Evolutionary conservation across 768 basidiomycete species (phyloP).

Genomic region (Pleurotus eryngii): DNA sequence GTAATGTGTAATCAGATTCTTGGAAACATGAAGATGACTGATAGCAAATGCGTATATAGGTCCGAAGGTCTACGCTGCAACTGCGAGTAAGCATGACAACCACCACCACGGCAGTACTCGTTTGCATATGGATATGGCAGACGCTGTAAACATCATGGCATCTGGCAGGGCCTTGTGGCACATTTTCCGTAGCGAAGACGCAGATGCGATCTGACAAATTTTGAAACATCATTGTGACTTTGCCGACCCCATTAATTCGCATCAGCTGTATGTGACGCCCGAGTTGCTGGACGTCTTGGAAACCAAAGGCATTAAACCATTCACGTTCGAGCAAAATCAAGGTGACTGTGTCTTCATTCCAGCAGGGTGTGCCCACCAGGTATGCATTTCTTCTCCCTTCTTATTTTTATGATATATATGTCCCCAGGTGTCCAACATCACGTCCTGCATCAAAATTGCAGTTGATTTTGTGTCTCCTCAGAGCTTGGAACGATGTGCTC

Average conservation of each 20-base stretch:
- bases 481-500: not conserved
- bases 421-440: conserved; percentile 2
- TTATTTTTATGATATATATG: not conserved
- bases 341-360: conserved; percentile 77
- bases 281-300: conserved; percentile 48
- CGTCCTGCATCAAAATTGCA: conserved; percentile 3
- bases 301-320: conserved; percentile 52
- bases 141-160: conserved; percentile 70
- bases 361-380: conserved; percentile 67
- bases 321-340: conserved; percentile 62
- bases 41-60: conserved; percentile 26
- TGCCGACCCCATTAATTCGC: conserved; percentile 5
- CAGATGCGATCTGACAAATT: conserved; percentile 53
- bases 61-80: conserved; percentile 73
- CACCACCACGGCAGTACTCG: conserved; percentile 63
- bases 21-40: conserved; percentile 4
- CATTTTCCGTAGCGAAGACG: conserved; percentile 58
- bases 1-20: not conserved
- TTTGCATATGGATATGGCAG: conserved; percentile 70
- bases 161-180: conserved; percentile 69
- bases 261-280: conserved; percentile 14
- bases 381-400: conserved; percentile 19
- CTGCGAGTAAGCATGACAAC: conserved; percentile 45
- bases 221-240: conserved; percentile 25
- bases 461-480: not conserved